phyloP scores from a whole-genome alignment of 257 asterid genomes.

The Gentiana dahurica region DNA sequence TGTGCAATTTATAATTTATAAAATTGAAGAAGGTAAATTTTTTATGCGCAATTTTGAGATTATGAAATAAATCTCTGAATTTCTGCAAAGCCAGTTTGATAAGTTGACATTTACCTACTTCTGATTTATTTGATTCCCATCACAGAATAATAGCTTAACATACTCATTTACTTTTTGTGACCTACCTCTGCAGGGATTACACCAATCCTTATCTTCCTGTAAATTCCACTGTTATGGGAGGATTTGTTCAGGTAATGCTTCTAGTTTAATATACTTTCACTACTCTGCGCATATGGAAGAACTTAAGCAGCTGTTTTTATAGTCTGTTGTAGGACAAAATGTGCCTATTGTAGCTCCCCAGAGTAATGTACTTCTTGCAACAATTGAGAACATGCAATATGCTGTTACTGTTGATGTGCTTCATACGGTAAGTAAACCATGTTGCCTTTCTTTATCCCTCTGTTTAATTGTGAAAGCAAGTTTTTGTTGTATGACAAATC shows the following conservation, averaged over 20 bases:
- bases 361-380: slow-evolving; percentile 79
- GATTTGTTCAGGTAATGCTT: slow-evolving; percentile 47
- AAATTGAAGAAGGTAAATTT: too few species aligned
- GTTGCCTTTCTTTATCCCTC: slow-evolving; percentile 5
- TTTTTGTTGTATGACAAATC: slow-evolving; percentile 1
- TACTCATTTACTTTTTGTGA: slow-evolving; percentile 15
- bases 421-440: slow-evolving; percentile 36
- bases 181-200: slow-evolving; percentile 50
- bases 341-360: slow-evolving; percentile 60
- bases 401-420: slow-evolving; percentile 69
- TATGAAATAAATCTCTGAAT: too few species aligned
- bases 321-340: slow-evolving; percentile 83
- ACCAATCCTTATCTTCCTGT: slow-evolving; percentile 86
- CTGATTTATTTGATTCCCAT: not conserved
- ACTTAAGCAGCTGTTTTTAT: slow-evolving; percentile 20
- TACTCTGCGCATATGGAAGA: not conserved
- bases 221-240: slow-evolving; percentile 72
- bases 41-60: too few species aligned
- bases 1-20: too few species aligned
- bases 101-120: too few species aligned
- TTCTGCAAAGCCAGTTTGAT: too few species aligned
- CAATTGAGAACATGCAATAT: slow-evolving; percentile 79
- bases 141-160: not conserved
- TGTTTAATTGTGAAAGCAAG: not conserved
- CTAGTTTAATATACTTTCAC: slow-evolving; percentile 8